Evolutionary conservation across 2,329 filamentous ascomycete species (phyloP).

Genomic region (Pestalotiopsis sp.): DNA sequence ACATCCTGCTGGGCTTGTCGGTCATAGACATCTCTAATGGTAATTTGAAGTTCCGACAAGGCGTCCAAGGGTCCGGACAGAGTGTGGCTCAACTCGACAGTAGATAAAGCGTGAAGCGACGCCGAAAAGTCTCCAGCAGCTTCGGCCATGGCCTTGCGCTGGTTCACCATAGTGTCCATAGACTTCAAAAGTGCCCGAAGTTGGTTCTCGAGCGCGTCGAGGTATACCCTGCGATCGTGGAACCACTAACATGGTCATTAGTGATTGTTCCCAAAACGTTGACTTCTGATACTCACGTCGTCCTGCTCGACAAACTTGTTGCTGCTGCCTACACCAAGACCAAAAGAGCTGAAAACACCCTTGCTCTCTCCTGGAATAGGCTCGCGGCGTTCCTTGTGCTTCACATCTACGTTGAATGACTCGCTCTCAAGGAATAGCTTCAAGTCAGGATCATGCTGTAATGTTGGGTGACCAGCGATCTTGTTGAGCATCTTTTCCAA

Average conservation of each 20-base stretch:
- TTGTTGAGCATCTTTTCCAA: conserved; percentile 99
- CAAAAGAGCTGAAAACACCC: conserved; percentile 85
- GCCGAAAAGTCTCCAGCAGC: conserved; percentile 91
- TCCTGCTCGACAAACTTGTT: conserved; percentile 98
- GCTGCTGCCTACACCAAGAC: conserved; percentile 74
- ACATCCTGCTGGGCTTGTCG: conserved; percentile 97
- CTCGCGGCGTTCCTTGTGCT: conserved; percentile 94
- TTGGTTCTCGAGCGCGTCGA: conserved; percentile 91
- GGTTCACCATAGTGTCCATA: conserved; percentile 88
- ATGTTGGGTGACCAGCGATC: conserved; percentile 81
- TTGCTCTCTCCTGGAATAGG: conserved; percentile 87
- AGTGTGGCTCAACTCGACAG: conserved; percentile 87
- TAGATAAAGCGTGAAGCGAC: conserved; percentile 88
- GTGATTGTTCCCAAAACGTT: neutral
- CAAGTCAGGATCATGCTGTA: conserved; percentile 91
- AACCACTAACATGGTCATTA: conserved; percentile 72
- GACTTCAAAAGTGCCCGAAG: conserved; percentile 89
- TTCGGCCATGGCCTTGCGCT: conserved; percentile 92
- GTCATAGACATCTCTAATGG: conserved; percentile 93
- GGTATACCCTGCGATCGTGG: conserved; percentile 91
- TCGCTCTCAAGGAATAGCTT: conserved; percentile 98
- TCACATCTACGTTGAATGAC: conserved; percentile 92
- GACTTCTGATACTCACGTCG: conserved; percentile 63
- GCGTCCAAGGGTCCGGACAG: conserved; percentile 89
- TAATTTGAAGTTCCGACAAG: conserved; percentile 89